Percentiles rank a stretch among this genome's conserved stretches.
Evolutionary conservation across 768 basidiomycete species (phyloP).

Genomic region (Mycena pura): DNA sequence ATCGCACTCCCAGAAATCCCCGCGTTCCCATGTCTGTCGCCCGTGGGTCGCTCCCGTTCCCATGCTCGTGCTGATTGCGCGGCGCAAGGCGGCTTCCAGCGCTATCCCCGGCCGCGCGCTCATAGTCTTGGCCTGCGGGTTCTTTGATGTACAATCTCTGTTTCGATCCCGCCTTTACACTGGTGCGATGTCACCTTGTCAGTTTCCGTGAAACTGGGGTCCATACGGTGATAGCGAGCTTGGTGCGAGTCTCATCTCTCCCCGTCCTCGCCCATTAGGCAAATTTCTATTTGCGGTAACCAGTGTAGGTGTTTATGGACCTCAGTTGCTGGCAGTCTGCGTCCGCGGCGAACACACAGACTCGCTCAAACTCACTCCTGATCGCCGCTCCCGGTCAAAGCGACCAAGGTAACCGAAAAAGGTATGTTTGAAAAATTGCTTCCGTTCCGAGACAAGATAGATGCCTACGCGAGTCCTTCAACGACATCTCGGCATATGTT

Average conservation of each 20-base stretch:
- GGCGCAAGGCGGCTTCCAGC: neutral
- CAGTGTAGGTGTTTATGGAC: neutral
- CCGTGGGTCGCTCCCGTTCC: slow-evolving; percentile 4
- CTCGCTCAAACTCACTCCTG: neutral
- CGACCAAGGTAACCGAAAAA: slow-evolving; percentile 5
- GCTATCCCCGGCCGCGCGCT: slow-evolving; percentile 20
- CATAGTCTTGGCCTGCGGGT: slow-evolving; percentile 1
- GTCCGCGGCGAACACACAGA: too few species aligned
- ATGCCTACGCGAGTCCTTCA: neutral
- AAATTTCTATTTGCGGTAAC: slow-evolving; percentile 15
- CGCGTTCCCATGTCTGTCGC: slow-evolving; percentile 21
- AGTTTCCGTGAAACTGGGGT: neutral
- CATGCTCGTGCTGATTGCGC: slow-evolving; percentile 24
- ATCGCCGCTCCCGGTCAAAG: slow-evolving; percentile 15
- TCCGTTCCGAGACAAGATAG: neutral
- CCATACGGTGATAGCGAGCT: neutral
- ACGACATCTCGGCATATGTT: slow-evolving; percentile 10
- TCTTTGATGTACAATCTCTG: neutral
- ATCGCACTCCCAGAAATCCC: neutral
- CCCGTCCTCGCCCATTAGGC: slow-evolving; percentile 1
- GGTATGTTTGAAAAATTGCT: neutral
- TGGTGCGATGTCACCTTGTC: slow-evolving; percentile 15
- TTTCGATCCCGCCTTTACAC: slow-evolving; percentile 1
- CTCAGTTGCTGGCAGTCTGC: too few species aligned
- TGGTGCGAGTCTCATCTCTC: neutral